Conservation (phyloP, 2,329 filamentous ascomycete genomes). For the Shiraia bambusicola region DNA sequence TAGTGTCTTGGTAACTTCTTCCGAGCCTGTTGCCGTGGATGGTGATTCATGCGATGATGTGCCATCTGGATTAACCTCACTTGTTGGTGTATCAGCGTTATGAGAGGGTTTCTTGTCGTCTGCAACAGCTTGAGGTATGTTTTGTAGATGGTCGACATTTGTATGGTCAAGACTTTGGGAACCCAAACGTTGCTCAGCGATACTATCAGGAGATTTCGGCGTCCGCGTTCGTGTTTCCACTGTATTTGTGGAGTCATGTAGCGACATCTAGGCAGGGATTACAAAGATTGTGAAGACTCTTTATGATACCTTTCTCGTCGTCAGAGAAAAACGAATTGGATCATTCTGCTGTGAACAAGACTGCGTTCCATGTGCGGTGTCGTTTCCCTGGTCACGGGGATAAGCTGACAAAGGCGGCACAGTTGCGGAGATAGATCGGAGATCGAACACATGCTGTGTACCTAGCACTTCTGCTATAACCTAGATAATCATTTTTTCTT, state of each 20-base stretch:
- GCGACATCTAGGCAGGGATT: not conserved
- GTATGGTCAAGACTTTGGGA: not conserved
- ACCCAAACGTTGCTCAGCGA: too few species aligned
- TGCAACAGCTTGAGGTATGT: not conserved
- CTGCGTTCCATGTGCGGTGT: too few species aligned
- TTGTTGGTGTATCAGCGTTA: not conserved
- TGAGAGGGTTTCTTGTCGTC: not conserved
- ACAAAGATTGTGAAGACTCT: constrained; percentile 6
- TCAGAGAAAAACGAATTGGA: too few species aligned
- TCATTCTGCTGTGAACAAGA: too few species aligned
- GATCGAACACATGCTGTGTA: too few species aligned
- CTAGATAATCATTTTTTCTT: too few species aligned
- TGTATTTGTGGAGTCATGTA: not conserved
- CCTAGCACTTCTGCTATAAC: too few species aligned
- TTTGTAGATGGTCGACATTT: not conserved
- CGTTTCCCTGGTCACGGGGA: too few species aligned
- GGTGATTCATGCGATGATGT: not conserved
- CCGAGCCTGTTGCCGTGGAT: not conserved
- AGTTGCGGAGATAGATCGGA: too few species aligned
- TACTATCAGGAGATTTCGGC: not conserved
- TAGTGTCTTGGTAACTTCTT: not conserved
- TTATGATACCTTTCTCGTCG: too few species aligned
- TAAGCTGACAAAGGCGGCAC: too few species aligned
- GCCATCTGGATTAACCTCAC: not conserved
- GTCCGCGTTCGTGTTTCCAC: not conserved